Evolutionary conservation across 208 protist genomes (phyloP).

Genomic region (Acanthamoeba sp.): DNA sequence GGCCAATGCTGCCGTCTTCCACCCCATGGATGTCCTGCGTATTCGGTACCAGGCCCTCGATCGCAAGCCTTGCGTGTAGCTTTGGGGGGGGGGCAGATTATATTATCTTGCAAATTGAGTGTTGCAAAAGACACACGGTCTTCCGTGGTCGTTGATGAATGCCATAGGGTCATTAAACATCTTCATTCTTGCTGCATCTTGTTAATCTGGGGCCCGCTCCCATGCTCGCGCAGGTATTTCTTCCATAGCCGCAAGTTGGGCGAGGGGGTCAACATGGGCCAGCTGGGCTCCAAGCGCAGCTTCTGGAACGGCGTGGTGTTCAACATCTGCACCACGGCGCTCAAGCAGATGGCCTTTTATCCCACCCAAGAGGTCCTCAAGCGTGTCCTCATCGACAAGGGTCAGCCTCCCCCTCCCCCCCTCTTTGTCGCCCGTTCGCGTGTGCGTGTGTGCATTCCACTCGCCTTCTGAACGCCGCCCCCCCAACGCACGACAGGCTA

Average conservation of each 20-base stretch:
- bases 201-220: too few species aligned
- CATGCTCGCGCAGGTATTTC: constrained; percentile 12
- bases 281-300: constrained; percentile 20
- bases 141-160: too few species aligned
- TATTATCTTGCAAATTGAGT: too few species aligned
- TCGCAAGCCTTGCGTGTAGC: too few species aligned
- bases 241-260: constrained; percentile 34
- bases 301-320: constrained; percentile 70
- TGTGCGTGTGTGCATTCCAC: not conserved
- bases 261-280: not conserved
- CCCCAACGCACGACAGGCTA: not conserved
- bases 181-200: too few species aligned
- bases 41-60: not conserved
- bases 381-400: constrained; percentile 8
- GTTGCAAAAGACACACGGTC: too few species aligned
- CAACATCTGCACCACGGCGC: constrained; percentile 53
- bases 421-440: not conserved
- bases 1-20: constrained; percentile 76
- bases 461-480: too few species aligned
- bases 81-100: too few species aligned
- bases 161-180: too few species aligned
- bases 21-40: constrained; percentile 56
- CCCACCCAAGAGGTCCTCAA: constrained; percentile 72
- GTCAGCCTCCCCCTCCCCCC: not conserved
- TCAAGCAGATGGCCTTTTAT: constrained; percentile 76